Percentiles rank a stretch among this genome's conserved stretches.
Conservation (phyloP, 306 rosid species). For the Clitoria ternatea region DNA sequence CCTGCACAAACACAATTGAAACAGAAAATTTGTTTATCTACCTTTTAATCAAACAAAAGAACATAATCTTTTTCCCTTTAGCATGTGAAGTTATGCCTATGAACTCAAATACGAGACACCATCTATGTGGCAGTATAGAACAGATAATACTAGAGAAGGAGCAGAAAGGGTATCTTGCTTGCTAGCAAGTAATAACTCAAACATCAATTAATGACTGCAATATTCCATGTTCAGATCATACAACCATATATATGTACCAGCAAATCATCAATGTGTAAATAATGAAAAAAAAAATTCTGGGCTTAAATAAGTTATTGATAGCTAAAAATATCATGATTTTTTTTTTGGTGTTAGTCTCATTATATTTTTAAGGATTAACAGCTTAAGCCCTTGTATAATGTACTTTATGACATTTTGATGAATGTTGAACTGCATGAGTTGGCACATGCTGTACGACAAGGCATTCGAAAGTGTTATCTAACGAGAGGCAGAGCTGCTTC, state of each 20-base stretch:
- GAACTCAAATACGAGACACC: conserved; percentile 9
- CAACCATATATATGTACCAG: neutral
- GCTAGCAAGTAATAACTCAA: neutral
- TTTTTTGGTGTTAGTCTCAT: too few species aligned
- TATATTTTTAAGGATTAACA: too few species aligned
- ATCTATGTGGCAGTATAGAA: neutral
- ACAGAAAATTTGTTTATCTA: conserved; percentile 9
- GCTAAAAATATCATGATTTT: too few species aligned
- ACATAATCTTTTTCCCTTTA: neutral
- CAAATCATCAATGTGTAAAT: neutral
- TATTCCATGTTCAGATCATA: neutral
- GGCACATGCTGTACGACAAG: neutral
- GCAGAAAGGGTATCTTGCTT: conserved; percentile 1
- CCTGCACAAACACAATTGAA: conserved; percentile 46
- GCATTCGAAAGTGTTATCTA: neutral
- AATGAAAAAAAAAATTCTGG: neutral
- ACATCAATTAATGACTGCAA: neutral
- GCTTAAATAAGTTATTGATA: too few species aligned
- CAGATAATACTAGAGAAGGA: neutral
- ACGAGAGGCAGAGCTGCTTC: conserved; percentile 2
- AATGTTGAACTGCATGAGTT: neutral
- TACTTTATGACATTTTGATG: neutral
- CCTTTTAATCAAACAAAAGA: neutral
- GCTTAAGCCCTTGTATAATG: too few species aligned
- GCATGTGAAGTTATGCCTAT: neutral